Evolutionary conservation across 805 yeast species (phyloP).

Genomic region (Hanseniaspora meyeri): DNA sequence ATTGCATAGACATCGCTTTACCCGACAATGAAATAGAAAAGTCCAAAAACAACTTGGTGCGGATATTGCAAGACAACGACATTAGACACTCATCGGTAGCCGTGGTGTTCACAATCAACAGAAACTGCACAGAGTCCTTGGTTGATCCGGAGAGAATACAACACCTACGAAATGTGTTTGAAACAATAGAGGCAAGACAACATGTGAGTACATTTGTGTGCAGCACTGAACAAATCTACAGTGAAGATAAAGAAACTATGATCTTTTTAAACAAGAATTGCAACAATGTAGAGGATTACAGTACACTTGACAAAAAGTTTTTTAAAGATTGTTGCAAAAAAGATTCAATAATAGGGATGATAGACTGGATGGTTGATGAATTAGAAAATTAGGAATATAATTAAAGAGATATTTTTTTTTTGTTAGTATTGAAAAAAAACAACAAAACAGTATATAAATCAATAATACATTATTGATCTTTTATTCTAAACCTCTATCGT

Average conservation of each 20-base stretch:
- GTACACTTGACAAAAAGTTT: background rate
- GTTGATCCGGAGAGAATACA: conserved; percentile 4
- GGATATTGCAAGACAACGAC: conserved; percentile 73
- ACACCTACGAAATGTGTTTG: background rate
- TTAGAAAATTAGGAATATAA: background rate
- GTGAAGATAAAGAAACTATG: background rate
- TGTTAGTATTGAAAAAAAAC: no score
- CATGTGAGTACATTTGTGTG: background rate
- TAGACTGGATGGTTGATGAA: conserved; percentile 6
- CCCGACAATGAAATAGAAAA: conserved; percentile 30
- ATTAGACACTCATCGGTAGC: conserved; percentile 38
- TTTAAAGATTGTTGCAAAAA: conserved; percentile 9
- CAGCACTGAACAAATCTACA: background rate
- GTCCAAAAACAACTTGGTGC: conserved; percentile 62
- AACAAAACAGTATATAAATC: background rate
- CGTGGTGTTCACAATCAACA: background rate
- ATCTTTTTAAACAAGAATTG: background rate
- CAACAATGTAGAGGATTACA: background rate
- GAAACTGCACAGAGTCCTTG: background rate
- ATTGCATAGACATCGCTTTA: conserved; percentile 55
- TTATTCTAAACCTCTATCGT: no score
- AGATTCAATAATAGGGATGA: conserved; percentile 7
- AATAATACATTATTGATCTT: no score
- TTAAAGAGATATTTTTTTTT: background rate
- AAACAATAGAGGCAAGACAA: background rate